Percentiles rank a stretch among this genome's conserved stretches.
Conservation (phyloP, 805 yeast species). For the Candida yuanshanica region DNA sequence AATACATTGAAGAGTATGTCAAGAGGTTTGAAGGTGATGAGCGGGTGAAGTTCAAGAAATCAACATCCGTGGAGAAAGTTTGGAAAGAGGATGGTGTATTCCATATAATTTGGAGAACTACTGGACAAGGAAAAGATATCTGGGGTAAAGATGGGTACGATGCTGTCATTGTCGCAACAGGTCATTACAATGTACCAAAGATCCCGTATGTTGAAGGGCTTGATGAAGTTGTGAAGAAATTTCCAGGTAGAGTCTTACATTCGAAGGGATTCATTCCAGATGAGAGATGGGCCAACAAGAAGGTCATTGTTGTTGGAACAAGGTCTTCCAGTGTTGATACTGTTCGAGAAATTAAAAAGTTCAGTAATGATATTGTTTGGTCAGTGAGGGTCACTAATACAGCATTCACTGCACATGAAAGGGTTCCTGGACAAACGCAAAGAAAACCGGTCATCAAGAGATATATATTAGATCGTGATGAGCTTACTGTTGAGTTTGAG, state of each 20-base stretch:
- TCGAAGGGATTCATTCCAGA: constrained; percentile 25
- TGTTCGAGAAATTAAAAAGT: constrained; percentile 20
- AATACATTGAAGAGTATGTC: constrained; percentile 1
- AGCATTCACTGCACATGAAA: constrained; percentile 26
- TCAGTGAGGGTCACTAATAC: constrained; percentile 38
- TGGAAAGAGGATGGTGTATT: constrained; percentile 23
- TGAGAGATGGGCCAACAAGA: constrained; percentile 21
- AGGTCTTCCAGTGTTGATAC: constrained; percentile 65
- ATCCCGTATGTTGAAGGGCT: constrained; percentile 47
- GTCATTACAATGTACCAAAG: constrained; percentile 51
- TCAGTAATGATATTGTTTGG: constrained; percentile 12
- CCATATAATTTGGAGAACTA: constrained; percentile 14
- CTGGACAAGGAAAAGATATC: constrained; percentile 9
- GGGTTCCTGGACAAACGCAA: constrained; percentile 12
- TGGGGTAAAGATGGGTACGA: constrained; percentile 36
- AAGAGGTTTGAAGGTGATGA: not conserved
- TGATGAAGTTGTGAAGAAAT: constrained; percentile 19
- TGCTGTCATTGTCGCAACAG: constrained; percentile 45
- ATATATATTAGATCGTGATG: constrained; percentile 25
- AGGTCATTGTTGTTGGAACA: constrained; percentile 56
- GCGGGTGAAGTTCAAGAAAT: not conserved
- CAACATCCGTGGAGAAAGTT: constrained; percentile 22
- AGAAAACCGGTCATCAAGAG: constrained; percentile 30
- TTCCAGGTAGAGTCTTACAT: constrained; percentile 22
- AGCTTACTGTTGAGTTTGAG: constrained; percentile 30